Evolutionary conservation across 2,329 filamentous ascomycete species (phyloP).

Genomic region (Fragosphaeria purpurea): DNA sequence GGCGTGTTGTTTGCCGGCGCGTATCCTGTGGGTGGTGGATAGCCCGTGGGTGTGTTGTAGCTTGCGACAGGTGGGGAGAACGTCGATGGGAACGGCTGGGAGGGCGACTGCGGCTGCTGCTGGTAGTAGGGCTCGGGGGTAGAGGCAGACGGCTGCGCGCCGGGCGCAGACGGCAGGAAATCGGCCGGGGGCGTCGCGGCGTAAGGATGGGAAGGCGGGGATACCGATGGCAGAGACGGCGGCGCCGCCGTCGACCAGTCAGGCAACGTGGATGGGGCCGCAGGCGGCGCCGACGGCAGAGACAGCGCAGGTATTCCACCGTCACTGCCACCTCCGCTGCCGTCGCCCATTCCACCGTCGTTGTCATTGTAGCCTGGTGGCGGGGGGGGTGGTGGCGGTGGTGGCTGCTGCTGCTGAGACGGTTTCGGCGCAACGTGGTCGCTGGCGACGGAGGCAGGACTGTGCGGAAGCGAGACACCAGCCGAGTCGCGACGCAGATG

Average conservation of each 20-base stretch:
- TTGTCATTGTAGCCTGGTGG: too few relatives aligned
- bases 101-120: slow-evolving; percentile 20
- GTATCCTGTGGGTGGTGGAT: background rate
- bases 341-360: too few relatives aligned
- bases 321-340: too few relatives aligned
- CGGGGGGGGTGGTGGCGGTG: too few relatives aligned
- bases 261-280: too few relatives aligned
- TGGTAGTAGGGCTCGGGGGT: slow-evolving; percentile 20
- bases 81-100: slow-evolving; percentile 13
- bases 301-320: background rate
- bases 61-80: background rate
- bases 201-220: too few relatives aligned
- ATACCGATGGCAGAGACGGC: too few relatives aligned
- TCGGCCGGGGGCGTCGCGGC: too few relatives aligned
- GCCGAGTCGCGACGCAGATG: slow-evolving; percentile 18
- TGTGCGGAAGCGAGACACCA: slow-evolving; percentile 25
- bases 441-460: slow-evolving; percentile 25
- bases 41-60: background rate
- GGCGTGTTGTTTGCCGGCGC: background rate
- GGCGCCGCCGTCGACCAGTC: too few relatives aligned
- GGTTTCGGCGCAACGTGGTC: slow-evolving; percentile 7
- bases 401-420: too few relatives aligned
- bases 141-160: slow-evolving; percentile 15
- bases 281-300: slow-evolving; percentile 14
- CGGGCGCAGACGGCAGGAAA: too few relatives aligned